phyloP scores from a whole-genome alignment of 2,329 filamentous ascomycete genomes.

The Colletotrichum acutatum region DNA sequence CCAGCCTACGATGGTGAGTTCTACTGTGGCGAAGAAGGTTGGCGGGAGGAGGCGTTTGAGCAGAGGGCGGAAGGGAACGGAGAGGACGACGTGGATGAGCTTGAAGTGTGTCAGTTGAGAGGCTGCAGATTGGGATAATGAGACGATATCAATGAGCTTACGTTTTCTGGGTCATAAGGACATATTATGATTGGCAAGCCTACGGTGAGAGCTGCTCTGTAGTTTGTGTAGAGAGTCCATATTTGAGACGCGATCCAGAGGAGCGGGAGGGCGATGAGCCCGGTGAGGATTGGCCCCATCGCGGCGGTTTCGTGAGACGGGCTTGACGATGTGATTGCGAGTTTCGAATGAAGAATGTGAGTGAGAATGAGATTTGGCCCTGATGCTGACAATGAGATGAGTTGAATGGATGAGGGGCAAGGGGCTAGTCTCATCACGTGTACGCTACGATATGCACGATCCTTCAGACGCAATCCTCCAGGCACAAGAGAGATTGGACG shows the following conservation, averaged over 20 bases:
- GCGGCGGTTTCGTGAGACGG: too few relatives aligned
- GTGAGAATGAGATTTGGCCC: too few relatives aligned
- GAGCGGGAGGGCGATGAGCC: background rate
- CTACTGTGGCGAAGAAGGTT: constrained; percentile 40
- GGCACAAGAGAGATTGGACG: too few relatives aligned
- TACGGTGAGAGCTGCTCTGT: background rate
- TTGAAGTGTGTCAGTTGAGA: background rate
- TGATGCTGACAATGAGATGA: too few relatives aligned
- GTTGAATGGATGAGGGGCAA: too few relatives aligned
- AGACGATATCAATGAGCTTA: background rate
- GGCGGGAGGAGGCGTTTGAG: constrained; percentile 41
- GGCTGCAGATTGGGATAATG: too few relatives aligned
- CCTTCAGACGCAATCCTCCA: too few relatives aligned
- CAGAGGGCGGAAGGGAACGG: constrained; percentile 36
- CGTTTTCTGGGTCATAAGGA: background rate
- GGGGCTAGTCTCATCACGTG: too few relatives aligned
- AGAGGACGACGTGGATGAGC: constrained; percentile 34
- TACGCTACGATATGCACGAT: too few relatives aligned
- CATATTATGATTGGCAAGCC: background rate
- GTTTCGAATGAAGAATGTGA: background rate
- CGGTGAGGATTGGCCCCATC: background rate
- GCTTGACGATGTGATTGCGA: too few relatives aligned
- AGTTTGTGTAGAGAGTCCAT: constrained; percentile 10
- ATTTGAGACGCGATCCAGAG: constrained; percentile 16
- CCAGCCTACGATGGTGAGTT: constrained; percentile 45